Base-by-base conservation (phyloP, 2,329 filamentous ascomycete species). In the Bipolaris victoriae region DNA sequence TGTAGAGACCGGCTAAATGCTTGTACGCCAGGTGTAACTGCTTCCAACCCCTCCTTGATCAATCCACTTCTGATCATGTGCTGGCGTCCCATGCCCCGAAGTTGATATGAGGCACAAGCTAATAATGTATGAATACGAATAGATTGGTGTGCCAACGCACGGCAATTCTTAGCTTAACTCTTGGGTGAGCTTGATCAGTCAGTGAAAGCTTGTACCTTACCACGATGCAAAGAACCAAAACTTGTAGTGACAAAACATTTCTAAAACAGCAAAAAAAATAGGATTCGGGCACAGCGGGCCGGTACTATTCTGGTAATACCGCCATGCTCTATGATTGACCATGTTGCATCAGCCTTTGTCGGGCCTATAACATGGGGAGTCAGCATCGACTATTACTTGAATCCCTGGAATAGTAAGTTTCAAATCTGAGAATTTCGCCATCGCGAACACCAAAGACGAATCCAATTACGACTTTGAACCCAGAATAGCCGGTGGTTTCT, bases 1-100 rank as follows among this genome's bases (percentile, higher is more conserved):
- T 57, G 63, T 63, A 62, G 57, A 50, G 41, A 49, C 69, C 70
- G 70, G 70, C 56, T 73, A 71, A 73, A 69, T 58, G 52, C 66
- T 62, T 67, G 50, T 46, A 48, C 15, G 57, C 54, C 57, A 59
- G 59, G 57, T 52, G 39, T 41, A 43, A 55, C 62, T 53, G 63
- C 69, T 69, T 68, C 58, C 33, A 35, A 60, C 61, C 40, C 41
- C 57, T 60, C 31, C 35, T 49, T 29, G 33, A 40, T 29, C 55
- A 55, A 37, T 50, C 49, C 29, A 40, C 24, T 41, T 48, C 37
- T 36, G 35, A 52, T 57, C 57, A 65, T 55, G 54, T 53, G 55
- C 41, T 45, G 39, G 39, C 50, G 18, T 47, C 53, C 33, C 50
- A 51, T 49, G 52, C 57, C 65, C 33, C 58, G 61, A 49, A 41